These are phyloP conservation scores for Emmonsia crescens DNA, from an alignment of 2,329 filamentous ascomycete genomes.

Conservation along the genomic window DNA sequence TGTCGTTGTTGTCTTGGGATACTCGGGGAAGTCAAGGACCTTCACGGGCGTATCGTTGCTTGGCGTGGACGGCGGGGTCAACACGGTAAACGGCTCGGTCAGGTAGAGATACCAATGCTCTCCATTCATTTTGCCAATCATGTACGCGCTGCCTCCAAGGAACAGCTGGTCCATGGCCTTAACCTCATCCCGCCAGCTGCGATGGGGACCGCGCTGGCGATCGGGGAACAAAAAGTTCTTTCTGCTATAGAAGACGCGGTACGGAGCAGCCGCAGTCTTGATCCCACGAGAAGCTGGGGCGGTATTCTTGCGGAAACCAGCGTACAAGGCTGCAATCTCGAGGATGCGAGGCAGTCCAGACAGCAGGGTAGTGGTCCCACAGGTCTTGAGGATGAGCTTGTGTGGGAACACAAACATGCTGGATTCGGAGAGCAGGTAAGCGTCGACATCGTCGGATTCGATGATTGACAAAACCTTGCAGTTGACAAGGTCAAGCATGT, in stretches of 20 bases:
- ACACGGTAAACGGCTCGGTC: conserved; percentile 67
- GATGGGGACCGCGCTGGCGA: conserved; percentile 84
- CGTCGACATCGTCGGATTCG: conserved; percentile 86
- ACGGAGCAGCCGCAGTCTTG: conserved; percentile 69
- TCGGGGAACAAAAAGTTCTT: conserved; percentile 98
- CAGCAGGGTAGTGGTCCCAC: conserved; percentile 88
- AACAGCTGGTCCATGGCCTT: conserved; percentile 87
- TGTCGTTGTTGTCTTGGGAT: conserved; percentile 14
- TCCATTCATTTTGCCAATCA: conserved; percentile 99
- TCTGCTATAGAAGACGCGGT: conserved; percentile 95
- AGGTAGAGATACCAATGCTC: conserved; percentile 99
- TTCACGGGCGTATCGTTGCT: conserved; percentile 47
- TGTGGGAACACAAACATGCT: conserved; percentile 99
- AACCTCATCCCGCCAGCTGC: conserved; percentile 96
- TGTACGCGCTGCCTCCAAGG: conserved; percentile 86
- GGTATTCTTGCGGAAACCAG: conserved; percentile 77
- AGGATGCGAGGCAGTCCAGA: conserved; percentile 82
- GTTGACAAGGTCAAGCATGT: conserved; percentile 95
- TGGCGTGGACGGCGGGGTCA: conserved; percentile 77
- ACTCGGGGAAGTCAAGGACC: conserved; percentile 43
- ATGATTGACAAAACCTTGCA: conserved; percentile 96
- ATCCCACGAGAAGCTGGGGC: conserved; percentile 56
- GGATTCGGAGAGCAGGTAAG: conserved; percentile 93
- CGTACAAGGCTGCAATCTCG: conserved; percentile 77
- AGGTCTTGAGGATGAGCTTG: conserved; percentile 98